A percentile compares a stretch with the other conserved stretches of the same genome.
Conservation (phyloP, 2,329 filamentous ascomycete species). For the Blastomyces gilchristii region DNA sequence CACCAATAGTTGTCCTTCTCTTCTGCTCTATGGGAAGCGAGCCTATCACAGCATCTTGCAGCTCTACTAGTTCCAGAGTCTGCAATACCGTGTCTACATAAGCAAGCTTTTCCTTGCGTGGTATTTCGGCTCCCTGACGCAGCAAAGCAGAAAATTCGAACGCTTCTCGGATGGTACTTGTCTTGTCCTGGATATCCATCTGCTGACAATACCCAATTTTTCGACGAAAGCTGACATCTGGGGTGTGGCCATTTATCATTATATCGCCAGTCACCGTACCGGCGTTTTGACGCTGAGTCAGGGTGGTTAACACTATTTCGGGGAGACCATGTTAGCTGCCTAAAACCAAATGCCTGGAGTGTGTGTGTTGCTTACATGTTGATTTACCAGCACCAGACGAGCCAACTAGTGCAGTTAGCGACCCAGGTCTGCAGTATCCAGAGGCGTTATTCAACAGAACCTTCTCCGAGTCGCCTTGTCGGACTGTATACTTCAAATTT, state of each 20-base stretch:
- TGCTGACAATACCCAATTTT: slow-evolving; percentile 60
- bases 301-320: slow-evolving; percentile 57
- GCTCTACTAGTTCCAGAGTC: slow-evolving; percentile 48
- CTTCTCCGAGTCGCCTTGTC: slow-evolving; percentile 47
- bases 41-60: slow-evolving; percentile 52
- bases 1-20: slow-evolving; percentile 59
- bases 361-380: slow-evolving; percentile 20
- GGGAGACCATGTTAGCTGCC: slow-evolving; percentile 29
- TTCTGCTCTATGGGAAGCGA: slow-evolving; percentile 55
- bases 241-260: slow-evolving; percentile 50
- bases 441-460: slow-evolving; percentile 54
- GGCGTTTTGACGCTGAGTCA: slow-evolving; percentile 56
- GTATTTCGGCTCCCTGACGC: slow-evolving; percentile 42
- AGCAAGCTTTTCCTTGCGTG: slow-evolving; percentile 47
- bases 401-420: slow-evolving; percentile 68
- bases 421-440: slow-evolving; percentile 64
- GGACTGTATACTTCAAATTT: slow-evolving; percentile 56
- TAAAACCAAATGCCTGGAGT: not conserved
- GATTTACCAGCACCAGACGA: slow-evolving; percentile 64
- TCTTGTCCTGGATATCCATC: slow-evolving; percentile 57
- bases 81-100: slow-evolving; percentile 54
- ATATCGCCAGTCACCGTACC: slow-evolving; percentile 52
- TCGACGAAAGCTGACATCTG: slow-evolving; percentile 51
- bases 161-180: slow-evolving; percentile 54
- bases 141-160: slow-evolving; percentile 55